Percentiles rank a stretch among this genome's conserved stretches.
phyloP scores from a whole-genome alignment of 2,329 filamentous ascomycete species.

The Sclerotiophoma versabilis region DNA sequence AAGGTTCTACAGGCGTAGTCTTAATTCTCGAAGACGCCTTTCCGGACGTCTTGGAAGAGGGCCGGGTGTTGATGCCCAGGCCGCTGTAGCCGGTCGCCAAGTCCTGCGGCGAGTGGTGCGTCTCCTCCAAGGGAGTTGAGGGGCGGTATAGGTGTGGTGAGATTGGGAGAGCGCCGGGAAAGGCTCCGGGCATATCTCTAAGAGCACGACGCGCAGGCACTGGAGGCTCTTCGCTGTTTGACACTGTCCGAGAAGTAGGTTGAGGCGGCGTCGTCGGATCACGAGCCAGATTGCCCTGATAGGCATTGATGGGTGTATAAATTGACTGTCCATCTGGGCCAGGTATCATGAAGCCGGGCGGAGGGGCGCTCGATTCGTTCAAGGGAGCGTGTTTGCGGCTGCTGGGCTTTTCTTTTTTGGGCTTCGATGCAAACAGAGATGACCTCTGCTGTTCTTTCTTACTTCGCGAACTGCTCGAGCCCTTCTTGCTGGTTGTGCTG shows the following conservation, averaged over 20 bases:
- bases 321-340: conserved; percentile 57
- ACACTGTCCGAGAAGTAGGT: conserved; percentile 54
- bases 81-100: conserved; percentile 22
- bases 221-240: conserved; percentile 32
- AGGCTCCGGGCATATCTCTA: conserved; percentile 48
- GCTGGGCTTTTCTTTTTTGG: conserved; percentile 43
- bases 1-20: conserved; percentile 43
- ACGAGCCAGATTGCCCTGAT: conserved; percentile 48
- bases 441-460: conserved; percentile 42
- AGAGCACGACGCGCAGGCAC: conserved; percentile 14
- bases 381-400: conserved; percentile 39
- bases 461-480: conserved; percentile 41
- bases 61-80: conserved; percentile 21
- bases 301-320: conserved; percentile 54
- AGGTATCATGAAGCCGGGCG: conserved; percentile 57
- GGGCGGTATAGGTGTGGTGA: conserved; percentile 35
- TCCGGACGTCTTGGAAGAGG: conserved; percentile 32
- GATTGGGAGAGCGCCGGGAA: conserved; percentile 47
- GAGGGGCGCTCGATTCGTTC: conserved; percentile 27
- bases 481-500: conserved; percentile 43
- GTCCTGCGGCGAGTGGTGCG: conserved; percentile 29
- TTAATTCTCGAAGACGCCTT: conserved; percentile 20
- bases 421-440: conserved; percentile 40
- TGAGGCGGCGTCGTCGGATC: conserved; percentile 46
- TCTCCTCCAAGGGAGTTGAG: conserved; percentile 23